phyloP scores from a whole-genome alignment of 2,329 filamentous ascomycete genomes.

The Anisogramma anomala region DNA sequence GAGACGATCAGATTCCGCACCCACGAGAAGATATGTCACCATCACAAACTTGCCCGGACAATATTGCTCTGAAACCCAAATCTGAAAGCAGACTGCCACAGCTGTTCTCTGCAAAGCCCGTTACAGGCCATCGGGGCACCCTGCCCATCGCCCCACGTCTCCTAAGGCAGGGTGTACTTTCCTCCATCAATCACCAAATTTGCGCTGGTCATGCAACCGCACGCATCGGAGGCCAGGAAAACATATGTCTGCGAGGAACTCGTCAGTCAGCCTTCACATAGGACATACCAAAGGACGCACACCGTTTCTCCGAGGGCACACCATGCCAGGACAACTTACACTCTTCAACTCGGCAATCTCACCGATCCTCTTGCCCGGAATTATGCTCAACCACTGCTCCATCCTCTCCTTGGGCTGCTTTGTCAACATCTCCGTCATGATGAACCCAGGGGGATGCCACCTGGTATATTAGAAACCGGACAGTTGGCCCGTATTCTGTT shows the following conservation, averaged over 20 bases:
- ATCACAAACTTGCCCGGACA: no score
- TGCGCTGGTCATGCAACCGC: constrained; percentile 36
- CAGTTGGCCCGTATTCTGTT: constrained; percentile 42
- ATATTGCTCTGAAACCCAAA: no score
- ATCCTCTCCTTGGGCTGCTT: constrained; percentile 15
- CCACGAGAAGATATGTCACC: no score
- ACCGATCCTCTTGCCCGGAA: constrained; percentile 15
- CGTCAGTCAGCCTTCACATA: background rate
- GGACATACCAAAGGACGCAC: background rate
- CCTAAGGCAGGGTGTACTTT: constrained; percentile 26
- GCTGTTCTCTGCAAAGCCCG: no score
- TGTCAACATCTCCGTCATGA: constrained; percentile 14
- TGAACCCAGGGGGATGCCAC: constrained; percentile 38
- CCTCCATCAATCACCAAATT: constrained; percentile 38
- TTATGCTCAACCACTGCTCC: constrained; percentile 15
- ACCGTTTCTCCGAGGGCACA: no score
- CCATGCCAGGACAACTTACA: no score
- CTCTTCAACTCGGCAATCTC: constrained; percentile 16
- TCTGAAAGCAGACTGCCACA: no score
- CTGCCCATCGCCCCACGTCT: no score
- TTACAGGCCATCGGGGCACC: no score
- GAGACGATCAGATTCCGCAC: no score
- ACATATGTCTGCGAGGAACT: constrained; percentile 28
- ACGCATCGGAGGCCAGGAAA: constrained; percentile 36
- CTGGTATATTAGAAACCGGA: constrained; percentile 46